Percentiles rank a stretch among this genome's conserved stretches.
phyloP scores from a whole-genome alignment of 352 stramenopile genomes.

The Phytopythium aichiense region DNA sequence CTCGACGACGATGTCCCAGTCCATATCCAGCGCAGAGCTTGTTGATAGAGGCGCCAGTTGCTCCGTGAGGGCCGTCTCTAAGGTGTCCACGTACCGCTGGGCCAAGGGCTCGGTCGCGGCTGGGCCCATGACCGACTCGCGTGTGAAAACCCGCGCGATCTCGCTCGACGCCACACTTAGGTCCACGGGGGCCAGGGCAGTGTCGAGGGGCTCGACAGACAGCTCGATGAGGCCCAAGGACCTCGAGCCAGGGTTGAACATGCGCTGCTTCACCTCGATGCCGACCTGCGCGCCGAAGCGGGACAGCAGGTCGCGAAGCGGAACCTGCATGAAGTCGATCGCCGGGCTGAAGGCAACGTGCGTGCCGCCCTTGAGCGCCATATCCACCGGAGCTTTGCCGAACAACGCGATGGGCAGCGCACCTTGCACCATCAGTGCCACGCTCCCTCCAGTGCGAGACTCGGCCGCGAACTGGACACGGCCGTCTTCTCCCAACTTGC shows the following conservation, averaged over 20 bases:
- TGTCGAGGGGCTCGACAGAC: constrained; percentile 15
- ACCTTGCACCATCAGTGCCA: constrained; percentile 68
- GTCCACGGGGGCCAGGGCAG: constrained; percentile 30
- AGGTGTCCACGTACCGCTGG: constrained; percentile 26
- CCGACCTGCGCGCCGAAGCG: constrained; percentile 37
- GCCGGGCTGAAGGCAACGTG: constrained; percentile 61
- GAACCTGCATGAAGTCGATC: constrained; percentile 57
- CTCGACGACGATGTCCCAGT: constrained; percentile 37
- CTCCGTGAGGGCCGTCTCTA: constrained; percentile 27
- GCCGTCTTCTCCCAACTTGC: background rate
- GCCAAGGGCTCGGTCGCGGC: constrained; percentile 28
- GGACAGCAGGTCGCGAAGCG: constrained; percentile 29
- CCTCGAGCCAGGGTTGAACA: constrained; percentile 45
- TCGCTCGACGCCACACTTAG: constrained; percentile 24
- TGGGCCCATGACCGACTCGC: constrained; percentile 42
- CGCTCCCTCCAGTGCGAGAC: constrained; percentile 47
- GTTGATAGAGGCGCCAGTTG: constrained; percentile 4
- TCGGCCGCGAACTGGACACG: constrained; percentile 19
- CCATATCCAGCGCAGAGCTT: background rate
- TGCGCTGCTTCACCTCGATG: constrained; percentile 33
- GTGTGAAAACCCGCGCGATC: constrained; percentile 28
- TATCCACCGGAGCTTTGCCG: constrained; percentile 13
- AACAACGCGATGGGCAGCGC: constrained; percentile 46
- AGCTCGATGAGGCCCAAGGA: constrained; percentile 32
- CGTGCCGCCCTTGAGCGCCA: constrained; percentile 48